Evolutionary conservation across 2,329 filamentous ascomycete genomes (phyloP), one percentile per base, ranked within the genome.

Genomic region (Colletotrichum salicis): DNA sequence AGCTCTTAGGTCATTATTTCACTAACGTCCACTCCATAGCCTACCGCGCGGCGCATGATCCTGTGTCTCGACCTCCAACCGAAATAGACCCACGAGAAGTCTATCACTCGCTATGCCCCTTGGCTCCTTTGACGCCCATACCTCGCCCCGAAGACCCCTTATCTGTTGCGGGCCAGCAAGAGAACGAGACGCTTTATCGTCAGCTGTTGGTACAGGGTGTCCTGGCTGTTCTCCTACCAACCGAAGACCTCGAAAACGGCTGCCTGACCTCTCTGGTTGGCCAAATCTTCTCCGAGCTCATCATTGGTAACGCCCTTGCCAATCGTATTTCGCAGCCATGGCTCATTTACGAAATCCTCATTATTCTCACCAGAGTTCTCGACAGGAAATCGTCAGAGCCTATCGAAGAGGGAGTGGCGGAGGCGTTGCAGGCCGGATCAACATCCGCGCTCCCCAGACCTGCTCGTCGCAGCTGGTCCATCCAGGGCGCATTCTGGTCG

Each of bases 201-300:
- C 94, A 97, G 79, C 85, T 98, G 68, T 86, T 98, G n/a, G 92
- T 95, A 19, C 91, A 95, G 78, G 94, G 92, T 35, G 87, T 95
- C 48, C 85, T 99, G 73, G 92, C 94, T 29, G 87, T 97, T 64
- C 88, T 99, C 19, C 87, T 99, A 24, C 96, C 96, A 11, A 96
- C 95, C 19, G 96, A 98, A 78, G 96, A 98, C 80, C 86, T 98
- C 51, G 91, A 96, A 78, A 98, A 97, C 80, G 90, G 90, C 65
- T 97, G 94, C 80, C 86, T 98, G 77, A 92, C 93, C 68, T 89
- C 94, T 45, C 86, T 99, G 73, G 92, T 98, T 73, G 91, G 91
- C 66, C 94, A 98, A 82, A 93, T 98, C 75, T 87, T 98, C 73
- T 94, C 95, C 7, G 95, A 98, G 82, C 91, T 97, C 80, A 94